A percentile compares a stretch with the other conserved stretches of the same genome.
Evolutionary conservation across 1,139 yeast species (phyloP).

Genomic region (Saccharomycopsis phalli): DNA sequence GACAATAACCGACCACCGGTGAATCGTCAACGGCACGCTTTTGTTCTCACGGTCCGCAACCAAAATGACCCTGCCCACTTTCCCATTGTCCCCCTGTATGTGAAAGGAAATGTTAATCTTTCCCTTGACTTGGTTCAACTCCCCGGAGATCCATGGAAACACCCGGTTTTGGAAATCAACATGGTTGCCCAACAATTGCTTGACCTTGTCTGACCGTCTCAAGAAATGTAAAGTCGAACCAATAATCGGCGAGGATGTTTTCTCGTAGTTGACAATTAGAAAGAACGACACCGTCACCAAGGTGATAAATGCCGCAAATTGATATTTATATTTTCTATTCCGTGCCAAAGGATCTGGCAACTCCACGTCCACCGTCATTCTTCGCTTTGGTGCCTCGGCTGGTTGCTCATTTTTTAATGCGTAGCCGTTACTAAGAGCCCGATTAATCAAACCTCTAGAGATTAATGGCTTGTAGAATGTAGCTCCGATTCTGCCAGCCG

Average conservation of each 20-base stretch:
- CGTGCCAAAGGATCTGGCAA: conserved; percentile 68
- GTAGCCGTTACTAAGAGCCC: conserved; percentile 18
- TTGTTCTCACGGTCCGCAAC: conserved; percentile 53
- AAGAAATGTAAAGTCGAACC: conserved; percentile 80
- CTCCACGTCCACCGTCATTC: conserved; percentile 54
- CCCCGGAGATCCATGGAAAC: conserved; percentile 88
- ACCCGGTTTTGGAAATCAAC: conserved; percentile 57
- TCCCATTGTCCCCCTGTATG: conserved; percentile 53
- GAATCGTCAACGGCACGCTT: conserved; percentile 48
- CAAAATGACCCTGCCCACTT: conserved; percentile 43
- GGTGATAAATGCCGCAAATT: conserved; percentile 52
- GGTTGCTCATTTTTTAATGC: conserved; percentile 1
- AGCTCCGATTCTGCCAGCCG: too few relatives aligned
- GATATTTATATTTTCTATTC: conserved; percentile 40
- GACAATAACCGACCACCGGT: conserved; percentile 48
- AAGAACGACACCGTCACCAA: conserved; percentile 59
- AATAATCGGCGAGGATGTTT: conserved; percentile 78
- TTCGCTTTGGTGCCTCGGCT: conserved; percentile 24
- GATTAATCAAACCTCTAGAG: too few relatives aligned
- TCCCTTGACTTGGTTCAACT: conserved; percentile 76
- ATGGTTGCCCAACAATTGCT: conserved; percentile 59
- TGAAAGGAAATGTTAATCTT: conserved; percentile 62
- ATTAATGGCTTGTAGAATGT: too few relatives aligned
- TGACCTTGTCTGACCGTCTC: conserved; percentile 68
- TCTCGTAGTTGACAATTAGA: conserved; percentile 84